Conservation (phyloP, 345 rosid genomes). For the Psidium guajava region DNA sequence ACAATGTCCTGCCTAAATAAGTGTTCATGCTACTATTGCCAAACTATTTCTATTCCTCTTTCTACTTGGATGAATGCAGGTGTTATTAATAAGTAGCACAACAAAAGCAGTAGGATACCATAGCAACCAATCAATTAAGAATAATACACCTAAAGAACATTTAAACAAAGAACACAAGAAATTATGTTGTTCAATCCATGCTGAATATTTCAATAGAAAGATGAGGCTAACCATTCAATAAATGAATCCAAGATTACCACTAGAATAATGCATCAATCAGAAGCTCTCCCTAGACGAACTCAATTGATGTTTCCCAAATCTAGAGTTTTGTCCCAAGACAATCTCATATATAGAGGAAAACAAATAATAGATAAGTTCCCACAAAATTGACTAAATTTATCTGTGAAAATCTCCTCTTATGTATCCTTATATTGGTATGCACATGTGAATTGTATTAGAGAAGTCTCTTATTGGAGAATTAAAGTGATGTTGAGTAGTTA, state of each 20-base stretch:
- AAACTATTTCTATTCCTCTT: neutral
- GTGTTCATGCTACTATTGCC: neutral
- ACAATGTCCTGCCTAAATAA: neutral
- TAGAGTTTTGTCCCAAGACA: neutral
- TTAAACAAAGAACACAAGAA: neutral
- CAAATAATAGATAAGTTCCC: too few species aligned
- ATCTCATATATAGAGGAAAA: neutral
- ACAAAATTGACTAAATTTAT: neutral
- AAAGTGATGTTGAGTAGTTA: too few species aligned
- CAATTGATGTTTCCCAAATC: neutral
- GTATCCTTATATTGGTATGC: neutral
- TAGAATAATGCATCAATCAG: neutral
- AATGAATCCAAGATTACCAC: neutral
- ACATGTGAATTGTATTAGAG: too few species aligned
- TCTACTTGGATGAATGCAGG: neutral
- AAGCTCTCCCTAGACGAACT: neutral
- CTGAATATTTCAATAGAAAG: neutral
- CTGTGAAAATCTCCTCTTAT: neutral
- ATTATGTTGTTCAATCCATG: neutral
- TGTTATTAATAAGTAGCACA: neutral
- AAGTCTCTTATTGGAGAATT: too few species aligned
- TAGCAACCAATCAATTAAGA: neutral
- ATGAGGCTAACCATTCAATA: neutral
- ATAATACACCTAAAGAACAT: neutral
- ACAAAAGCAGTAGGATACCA: neutral